These are phyloP conservation scores for Amanita inopinata DNA, from an alignment of 768 basidiomycete genomes.

Conservation along the genomic window DNA sequence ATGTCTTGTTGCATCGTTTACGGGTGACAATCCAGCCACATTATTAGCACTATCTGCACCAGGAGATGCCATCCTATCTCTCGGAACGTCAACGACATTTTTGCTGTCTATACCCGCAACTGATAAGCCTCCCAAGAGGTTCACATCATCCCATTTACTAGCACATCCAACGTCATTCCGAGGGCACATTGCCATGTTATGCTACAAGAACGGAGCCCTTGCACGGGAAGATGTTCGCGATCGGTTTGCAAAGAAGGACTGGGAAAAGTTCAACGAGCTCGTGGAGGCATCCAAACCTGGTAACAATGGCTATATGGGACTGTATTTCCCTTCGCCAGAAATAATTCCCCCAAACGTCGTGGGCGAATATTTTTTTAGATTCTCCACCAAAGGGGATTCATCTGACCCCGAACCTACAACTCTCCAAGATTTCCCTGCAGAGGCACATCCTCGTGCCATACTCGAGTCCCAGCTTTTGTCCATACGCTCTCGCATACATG, in stretches of 20 bases:
- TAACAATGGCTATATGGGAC: slow-evolving; percentile 51
- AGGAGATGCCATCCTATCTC: slow-evolving; percentile 75
- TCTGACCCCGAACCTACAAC: slow-evolving; percentile 17
- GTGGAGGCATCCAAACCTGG: slow-evolving; percentile 46
- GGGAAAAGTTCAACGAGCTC: slow-evolving; percentile 61
- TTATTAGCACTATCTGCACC: slow-evolving; percentile 65
- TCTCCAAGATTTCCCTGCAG: slow-evolving; percentile 29
- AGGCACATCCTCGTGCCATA: slow-evolving; percentile 62
- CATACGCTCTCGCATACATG: slow-evolving; percentile 60
- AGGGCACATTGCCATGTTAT: slow-evolving; percentile 82
- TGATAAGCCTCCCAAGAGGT: slow-evolving; percentile 52
- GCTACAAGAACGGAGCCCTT: slow-evolving; percentile 84
- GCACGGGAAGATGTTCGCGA: slow-evolving; percentile 73
- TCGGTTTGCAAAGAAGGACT: slow-evolving; percentile 46
- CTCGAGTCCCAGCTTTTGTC: slow-evolving; percentile 81
- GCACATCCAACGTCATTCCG: slow-evolving; percentile 53
- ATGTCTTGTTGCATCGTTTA: slow-evolving; percentile 76
- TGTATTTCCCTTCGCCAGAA: slow-evolving; percentile 80
- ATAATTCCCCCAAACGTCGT: slow-evolving; percentile 76
- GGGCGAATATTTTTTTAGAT: slow-evolving; percentile 59
- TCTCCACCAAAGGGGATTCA: background rate
- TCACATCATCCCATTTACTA: slow-evolving; percentile 68
- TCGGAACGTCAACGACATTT: slow-evolving; percentile 85
- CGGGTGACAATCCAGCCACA: slow-evolving; percentile 85
- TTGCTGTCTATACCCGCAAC: slow-evolving; percentile 67